Percentiles rank a stretch among this genome's conserved stretches.
Conservation (phyloP, 352 stramenopile species). For the Thraustochytrium striatum region DNA sequence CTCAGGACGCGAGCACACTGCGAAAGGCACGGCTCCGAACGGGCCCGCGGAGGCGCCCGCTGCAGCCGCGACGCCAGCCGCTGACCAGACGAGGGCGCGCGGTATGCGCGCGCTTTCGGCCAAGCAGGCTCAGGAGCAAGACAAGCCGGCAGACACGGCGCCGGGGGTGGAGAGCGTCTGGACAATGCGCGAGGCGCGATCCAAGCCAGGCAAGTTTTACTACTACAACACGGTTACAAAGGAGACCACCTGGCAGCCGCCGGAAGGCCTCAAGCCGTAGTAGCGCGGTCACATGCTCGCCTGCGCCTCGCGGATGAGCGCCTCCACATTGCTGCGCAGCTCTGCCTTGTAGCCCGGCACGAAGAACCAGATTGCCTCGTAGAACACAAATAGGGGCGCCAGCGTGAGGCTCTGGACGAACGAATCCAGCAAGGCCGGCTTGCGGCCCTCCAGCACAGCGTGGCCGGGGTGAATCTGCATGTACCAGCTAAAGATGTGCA, state of each 20-base stretch:
- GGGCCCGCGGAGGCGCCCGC: too few relatives aligned
- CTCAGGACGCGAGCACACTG: too few relatives aligned
- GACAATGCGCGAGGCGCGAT: constrained; percentile 15
- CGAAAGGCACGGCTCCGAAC: too few relatives aligned
- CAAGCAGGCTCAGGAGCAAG: too few relatives aligned
- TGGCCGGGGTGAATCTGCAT: constrained; percentile 60
- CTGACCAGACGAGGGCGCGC: too few relatives aligned
- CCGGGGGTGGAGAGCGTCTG: constrained; percentile 18
- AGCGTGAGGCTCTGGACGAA: constrained; percentile 54
- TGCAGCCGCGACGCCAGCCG: too few relatives aligned
- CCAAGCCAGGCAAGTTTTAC: constrained; percentile 24
- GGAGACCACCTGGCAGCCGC: constrained; percentile 27
- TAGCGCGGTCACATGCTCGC: background rate
- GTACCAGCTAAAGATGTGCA: constrained; percentile 60
- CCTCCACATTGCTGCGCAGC: background rate
- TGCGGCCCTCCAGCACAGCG: constrained; percentile 56
- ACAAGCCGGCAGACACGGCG: too few relatives aligned
- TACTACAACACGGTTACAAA: constrained; percentile 39
- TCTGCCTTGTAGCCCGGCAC: background rate
- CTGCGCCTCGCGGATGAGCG: background rate
- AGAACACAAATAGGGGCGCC: constrained; percentile 61
- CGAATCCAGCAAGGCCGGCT: constrained; percentile 56
- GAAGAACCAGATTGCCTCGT: constrained; percentile 57
- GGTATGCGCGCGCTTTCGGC: too few relatives aligned
- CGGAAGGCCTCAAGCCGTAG: background rate